Percentiles rank a stretch among this genome's conserved stretches.
These are phyloP conservation scores for Akebia trifoliata DNA, from an alignment of 164 flowering plant genomes.

Conservation along the genomic window DNA sequence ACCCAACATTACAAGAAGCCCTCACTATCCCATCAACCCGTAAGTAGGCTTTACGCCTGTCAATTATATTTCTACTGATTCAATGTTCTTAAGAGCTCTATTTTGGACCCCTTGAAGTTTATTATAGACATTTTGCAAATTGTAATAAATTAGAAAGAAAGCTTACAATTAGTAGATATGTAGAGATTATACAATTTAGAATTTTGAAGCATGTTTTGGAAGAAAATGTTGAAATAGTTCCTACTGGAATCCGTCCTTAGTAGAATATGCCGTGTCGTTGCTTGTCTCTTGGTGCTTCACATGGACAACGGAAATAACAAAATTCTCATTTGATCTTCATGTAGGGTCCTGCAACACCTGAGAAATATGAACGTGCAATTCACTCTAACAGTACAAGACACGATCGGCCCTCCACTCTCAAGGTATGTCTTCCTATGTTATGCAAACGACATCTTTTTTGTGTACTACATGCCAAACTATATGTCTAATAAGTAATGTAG, in stretches of 20 bases:
- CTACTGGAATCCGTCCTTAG: not conserved
- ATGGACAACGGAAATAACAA: no score
- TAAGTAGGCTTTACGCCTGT: constrained; percentile 15
- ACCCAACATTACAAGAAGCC: constrained; percentile 26
- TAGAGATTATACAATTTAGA: no score
- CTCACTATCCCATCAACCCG: constrained; percentile 25
- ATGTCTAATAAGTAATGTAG: not conserved
- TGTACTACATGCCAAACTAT: no score
- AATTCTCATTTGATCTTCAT: no score
- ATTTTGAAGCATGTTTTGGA: no score
- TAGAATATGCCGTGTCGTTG: no score
- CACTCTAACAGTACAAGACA: constrained; percentile 23
- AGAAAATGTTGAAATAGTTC: not conserved
- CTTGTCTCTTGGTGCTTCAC: no score
- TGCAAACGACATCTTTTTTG: no score
- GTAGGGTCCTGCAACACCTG: constrained; percentile 42
- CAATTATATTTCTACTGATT: no score
- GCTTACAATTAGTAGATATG: no score
- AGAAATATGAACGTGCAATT: constrained; percentile 23
- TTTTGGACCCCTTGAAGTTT: not conserved
- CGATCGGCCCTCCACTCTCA: constrained; percentile 30
- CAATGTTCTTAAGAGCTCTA: not conserved
- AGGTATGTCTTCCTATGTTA: constrained; percentile 31
- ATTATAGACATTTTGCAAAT: not conserved
- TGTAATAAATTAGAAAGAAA: no score